Evolutionary conservation across 345 rosid species (phyloP).

Genomic region (Bruguiera parviflora): DNA sequence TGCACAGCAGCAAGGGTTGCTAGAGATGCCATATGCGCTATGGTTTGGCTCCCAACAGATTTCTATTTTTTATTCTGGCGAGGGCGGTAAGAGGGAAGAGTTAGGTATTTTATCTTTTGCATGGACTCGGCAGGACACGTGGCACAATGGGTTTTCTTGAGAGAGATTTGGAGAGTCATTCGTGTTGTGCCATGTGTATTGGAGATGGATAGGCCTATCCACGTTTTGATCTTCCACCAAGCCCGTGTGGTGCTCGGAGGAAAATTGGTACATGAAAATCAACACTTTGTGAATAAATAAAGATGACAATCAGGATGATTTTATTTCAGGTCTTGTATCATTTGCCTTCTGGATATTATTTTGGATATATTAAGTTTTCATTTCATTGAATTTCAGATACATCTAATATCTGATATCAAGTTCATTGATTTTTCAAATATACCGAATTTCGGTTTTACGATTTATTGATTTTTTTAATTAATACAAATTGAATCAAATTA

Average conservation of each 20-base stretch:
- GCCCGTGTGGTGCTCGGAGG: neutral
- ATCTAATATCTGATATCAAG: too few species aligned
- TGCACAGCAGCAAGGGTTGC: slow-evolving; percentile 59
- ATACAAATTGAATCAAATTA: too few species aligned
- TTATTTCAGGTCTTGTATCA: too few species aligned
- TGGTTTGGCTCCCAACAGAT: neutral
- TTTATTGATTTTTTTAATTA: too few species aligned
- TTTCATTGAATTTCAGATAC: too few species aligned
- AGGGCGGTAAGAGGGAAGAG: neutral
- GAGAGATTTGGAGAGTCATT: slow-evolving; percentile 45
- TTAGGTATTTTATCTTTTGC: slow-evolving; percentile 23
- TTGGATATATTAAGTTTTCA: too few species aligned
- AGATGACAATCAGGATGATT: too few species aligned
- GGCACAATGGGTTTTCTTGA: slow-evolving; percentile 38
- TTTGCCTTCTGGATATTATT: too few species aligned
- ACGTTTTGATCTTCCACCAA: slow-evolving; percentile 12
- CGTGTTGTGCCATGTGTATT: slow-evolving; percentile 46
- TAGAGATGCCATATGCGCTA: slow-evolving; percentile 70
- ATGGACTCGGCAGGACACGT: slow-evolving; percentile 53
- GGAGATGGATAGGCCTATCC: slow-evolving; percentile 69
- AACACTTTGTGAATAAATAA: too few species aligned
- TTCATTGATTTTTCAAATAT: too few species aligned
- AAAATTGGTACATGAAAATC: too few species aligned
- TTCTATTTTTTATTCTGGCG: neutral
- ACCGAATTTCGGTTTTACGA: too few species aligned